Conservation (phyloP, 2,329 filamentous ascomycete species). For the Verticillium nubilum region DNA sequence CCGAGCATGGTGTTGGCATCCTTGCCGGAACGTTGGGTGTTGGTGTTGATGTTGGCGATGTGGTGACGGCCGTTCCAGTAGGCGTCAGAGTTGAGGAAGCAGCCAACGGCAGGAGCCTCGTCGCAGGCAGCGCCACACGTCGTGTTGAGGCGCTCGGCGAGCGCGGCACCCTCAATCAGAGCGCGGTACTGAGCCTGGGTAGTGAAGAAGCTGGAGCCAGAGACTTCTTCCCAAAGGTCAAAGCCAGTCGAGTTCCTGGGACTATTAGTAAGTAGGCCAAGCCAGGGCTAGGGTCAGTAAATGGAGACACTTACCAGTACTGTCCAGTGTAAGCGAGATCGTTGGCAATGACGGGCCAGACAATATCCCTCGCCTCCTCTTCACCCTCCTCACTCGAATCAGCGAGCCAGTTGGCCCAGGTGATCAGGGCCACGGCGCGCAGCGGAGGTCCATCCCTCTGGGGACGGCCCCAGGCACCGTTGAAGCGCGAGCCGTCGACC, state of each 20-base stretch:
- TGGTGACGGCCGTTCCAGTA: constrained; percentile 56
- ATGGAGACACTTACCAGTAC: constrained; percentile 39
- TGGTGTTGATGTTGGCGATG: constrained; percentile 43
- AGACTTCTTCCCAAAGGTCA: constrained; percentile 57
- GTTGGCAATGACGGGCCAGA: constrained; percentile 51
- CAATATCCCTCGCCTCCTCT: constrained; percentile 31
- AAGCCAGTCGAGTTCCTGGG: constrained; percentile 45
- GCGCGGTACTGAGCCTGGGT: constrained; percentile 49
- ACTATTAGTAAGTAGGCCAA: neutral
- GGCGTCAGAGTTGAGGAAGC: constrained; percentile 38
- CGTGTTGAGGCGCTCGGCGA: constrained; percentile 44
- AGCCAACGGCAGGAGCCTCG: constrained; percentile 44
- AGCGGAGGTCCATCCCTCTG: constrained; percentile 56
- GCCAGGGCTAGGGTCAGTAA: neutral
- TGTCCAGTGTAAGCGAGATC: constrained; percentile 51
- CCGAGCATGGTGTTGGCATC: constrained; percentile 50
- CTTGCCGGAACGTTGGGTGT: constrained; percentile 44
- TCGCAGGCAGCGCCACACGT: constrained; percentile 42
- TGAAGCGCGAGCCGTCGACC: constrained; percentile 43
- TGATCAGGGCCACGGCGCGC: constrained; percentile 50
- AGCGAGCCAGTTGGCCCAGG: constrained; percentile 45
- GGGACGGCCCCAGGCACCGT: constrained; percentile 50
- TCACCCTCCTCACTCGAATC: constrained; percentile 30
- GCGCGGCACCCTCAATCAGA: constrained; percentile 37
- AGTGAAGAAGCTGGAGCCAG: constrained; percentile 54